These are phyloP conservation scores for Chlorella sp. DNA, from an alignment of 139 green algal genomes.

Conservation along the genomic window DNA sequence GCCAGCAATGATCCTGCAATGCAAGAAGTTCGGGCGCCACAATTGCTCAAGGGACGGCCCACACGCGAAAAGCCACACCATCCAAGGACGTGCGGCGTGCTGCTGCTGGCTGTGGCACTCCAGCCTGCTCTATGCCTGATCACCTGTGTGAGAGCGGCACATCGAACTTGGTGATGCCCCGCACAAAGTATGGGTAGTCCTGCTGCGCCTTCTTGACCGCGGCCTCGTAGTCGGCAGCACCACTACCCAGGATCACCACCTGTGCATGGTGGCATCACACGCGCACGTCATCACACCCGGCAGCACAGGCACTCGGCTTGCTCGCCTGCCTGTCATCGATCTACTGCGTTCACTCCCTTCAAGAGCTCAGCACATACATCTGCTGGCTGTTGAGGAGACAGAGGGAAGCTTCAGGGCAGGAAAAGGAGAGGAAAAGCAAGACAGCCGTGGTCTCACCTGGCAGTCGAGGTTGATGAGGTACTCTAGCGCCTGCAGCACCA, in stretches of 20 bases:
- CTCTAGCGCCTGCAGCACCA: constrained; percentile 50
- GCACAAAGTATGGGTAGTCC: constrained; percentile 44
- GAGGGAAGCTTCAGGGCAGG: too few species aligned
- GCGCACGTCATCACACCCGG: too few species aligned
- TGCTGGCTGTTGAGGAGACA: too few species aligned
- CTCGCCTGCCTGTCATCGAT: too few species aligned
- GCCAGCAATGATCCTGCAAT: constrained; percentile 64
- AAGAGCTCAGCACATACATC: too few species aligned
- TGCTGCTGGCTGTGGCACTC: background rate
- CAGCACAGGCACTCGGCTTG: too few species aligned
- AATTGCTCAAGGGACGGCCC: background rate
- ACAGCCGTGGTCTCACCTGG: constrained; percentile 41
- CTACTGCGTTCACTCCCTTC: too few species aligned
- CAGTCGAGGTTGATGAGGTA: constrained; percentile 37
- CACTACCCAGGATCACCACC: constrained; percentile 78
- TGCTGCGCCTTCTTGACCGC: constrained; percentile 38
- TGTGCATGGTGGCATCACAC: constrained; percentile 22
- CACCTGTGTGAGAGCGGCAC: constrained; percentile 72
- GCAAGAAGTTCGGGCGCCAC: background rate
- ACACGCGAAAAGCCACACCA: background rate
- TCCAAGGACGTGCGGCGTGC: too few species aligned
- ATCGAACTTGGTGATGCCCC: constrained; percentile 71
- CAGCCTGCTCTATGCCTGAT: background rate
- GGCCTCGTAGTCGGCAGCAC: constrained; percentile 60
- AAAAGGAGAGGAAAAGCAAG: too few species aligned